These are phyloP conservation scores for Pseudogymnoascus sp. DNA, from an alignment of 2,329 filamentous ascomycete species.

Conservation along the genomic window DNA sequence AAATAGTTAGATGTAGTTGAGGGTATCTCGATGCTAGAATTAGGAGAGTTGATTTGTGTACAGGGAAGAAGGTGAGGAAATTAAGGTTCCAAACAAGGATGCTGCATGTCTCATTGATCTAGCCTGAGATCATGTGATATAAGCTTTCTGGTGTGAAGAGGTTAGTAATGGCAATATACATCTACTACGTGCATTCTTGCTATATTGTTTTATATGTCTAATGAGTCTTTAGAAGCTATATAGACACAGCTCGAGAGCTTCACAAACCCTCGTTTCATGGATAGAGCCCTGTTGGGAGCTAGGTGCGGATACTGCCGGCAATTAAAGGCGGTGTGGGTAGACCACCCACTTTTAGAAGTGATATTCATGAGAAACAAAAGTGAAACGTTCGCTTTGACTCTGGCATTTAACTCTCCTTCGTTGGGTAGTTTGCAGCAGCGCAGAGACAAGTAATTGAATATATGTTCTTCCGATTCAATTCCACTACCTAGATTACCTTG, in stretches of 20 bases:
- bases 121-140: background rate
- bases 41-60: background rate
- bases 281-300: background rate
- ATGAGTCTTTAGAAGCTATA: background rate
- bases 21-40: background rate
- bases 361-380: background rate
- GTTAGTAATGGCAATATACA: background rate
- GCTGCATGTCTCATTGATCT: background rate
- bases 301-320: background rate
- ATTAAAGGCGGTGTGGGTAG: background rate
- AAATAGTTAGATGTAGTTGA: background rate
- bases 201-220: background rate
- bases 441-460: background rate
- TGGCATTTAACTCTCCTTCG: background rate
- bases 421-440: background rate
- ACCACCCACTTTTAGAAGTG: background rate
- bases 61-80: background rate
- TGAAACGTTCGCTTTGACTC: background rate
- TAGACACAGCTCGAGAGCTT: background rate
- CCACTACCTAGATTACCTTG: background rate
- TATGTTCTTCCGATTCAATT: background rate
- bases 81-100: background rate
- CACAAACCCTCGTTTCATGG: background rate
- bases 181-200: background rate
- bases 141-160: background rate